Base-by-base conservation (phyloP, 106 monocot genomes). In the Allium sativum region DNA sequence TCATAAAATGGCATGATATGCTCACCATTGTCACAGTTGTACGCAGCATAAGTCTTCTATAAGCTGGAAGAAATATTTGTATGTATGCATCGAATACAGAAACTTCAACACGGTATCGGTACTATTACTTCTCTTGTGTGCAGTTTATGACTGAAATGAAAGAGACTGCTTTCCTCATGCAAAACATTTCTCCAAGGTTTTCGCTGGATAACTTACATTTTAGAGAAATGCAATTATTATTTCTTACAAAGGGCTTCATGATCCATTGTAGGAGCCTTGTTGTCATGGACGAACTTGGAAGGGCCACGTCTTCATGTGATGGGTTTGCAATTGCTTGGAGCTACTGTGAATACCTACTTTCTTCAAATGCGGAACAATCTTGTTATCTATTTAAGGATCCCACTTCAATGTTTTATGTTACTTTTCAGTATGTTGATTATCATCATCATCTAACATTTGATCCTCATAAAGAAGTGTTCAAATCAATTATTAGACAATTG, bases 71-170 rank as follows among this genome's bases (percentile, higher is more conserved):
- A 10, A 17, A 18, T 44, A 44, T n/a, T n/a, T 9, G 3, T 60
- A 16, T 0, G 3, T 2, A 41, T 2, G 5, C 1, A 31, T 2
- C 5, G 31, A 31, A 31, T 31, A 5, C 31, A 2, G 31, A 31
- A 1, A 31, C 31, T 31, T 31, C 5, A 5, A 31, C 31, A 31
- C 5, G 31, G 5, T 31, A 31, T 2, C 31, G 5, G 31, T 31
- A 31, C 5, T 31, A 31, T 31, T 3, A 62, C 15, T 45, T 62
- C 63, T 61, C 16, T 46, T 2, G 43, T 67, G 70, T 72, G 70
- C 85, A 99, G 98, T 99, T 99, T 66, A 99, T 99, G 98, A 88
- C 85, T 44, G 98, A 99, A 82, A 99, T 99, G 98, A 99, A 75
- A 67, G 98, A 99, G 82, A 88, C 88, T 43, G 85, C 98, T 74